Percentiles rank a stretch among this genome's conserved stretches.
Conservation (phyloP, 2,329 filamentous ascomycete genomes). For the Stagonosporopsis cucurbitacearum region DNA sequence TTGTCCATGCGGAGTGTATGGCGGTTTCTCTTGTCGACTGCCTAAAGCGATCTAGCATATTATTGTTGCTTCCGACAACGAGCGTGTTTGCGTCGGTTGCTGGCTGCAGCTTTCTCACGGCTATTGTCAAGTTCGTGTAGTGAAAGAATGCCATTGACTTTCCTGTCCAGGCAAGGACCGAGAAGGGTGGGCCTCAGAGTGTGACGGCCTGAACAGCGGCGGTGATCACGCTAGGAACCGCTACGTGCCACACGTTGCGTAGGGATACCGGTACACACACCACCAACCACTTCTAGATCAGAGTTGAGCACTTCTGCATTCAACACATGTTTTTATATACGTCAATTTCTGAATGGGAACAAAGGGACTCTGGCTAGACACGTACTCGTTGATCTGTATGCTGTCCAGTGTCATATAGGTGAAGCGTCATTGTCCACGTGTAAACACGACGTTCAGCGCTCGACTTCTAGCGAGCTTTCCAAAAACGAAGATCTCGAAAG, state of each 20-base stretch:
- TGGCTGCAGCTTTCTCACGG: not conserved
- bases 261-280: not conserved
- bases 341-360: not conserved
- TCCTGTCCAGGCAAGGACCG: not conserved
- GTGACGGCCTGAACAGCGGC: not conserved
- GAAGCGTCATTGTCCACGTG: too few species aligned
- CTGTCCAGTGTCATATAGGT: too few species aligned
- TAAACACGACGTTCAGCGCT: too few species aligned
- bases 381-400: too few species aligned
- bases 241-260: not conserved
- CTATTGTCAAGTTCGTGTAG: not conserved
- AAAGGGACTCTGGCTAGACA: not conserved
- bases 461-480: too few species aligned
- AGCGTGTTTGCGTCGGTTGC: not conserved
- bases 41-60: slow-evolving; percentile 9
- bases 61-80: not conserved
- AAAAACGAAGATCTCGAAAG: too few species aligned
- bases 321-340: not conserved
- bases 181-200: not conserved
- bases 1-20: slow-evolving; percentile 11
- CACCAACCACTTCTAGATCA: not conserved
- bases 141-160: not conserved
- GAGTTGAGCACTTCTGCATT: not conserved
- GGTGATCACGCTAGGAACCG: slow-evolving; percentile 1
- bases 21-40: slow-evolving; percentile 13